These are phyloP conservation scores for Telopea speciosissima DNA, from an alignment of 177 flowering plant species.

Conservation along the genomic window DNA sequence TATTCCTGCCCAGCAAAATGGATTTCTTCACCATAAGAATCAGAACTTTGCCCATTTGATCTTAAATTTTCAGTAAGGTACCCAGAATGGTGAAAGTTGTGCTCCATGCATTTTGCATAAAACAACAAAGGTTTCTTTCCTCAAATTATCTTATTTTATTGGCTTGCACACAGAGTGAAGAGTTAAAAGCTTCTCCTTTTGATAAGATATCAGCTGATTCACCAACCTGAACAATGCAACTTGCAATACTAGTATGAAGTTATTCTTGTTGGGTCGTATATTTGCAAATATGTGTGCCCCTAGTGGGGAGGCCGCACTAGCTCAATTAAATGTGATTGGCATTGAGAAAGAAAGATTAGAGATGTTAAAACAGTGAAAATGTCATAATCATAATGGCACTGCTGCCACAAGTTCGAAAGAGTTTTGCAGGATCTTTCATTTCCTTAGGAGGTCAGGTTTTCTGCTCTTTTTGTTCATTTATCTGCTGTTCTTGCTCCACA, in stretches of 20 bases:
- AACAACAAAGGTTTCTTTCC: constrained; percentile 51
- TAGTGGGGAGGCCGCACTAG: no score
- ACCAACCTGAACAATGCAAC: no score
- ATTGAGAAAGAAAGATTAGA: constrained; percentile 55
- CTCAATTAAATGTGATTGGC: constrained; percentile 18
- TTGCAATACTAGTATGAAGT: no score
- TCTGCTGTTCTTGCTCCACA: not conserved
- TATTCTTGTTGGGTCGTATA: no score
- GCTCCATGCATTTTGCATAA: constrained; percentile 92
- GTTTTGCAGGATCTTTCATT: constrained; percentile 18
- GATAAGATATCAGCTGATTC: no score
- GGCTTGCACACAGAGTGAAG: no score
- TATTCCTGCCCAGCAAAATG: constrained; percentile 3
- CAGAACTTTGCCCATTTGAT: constrained; percentile 8
- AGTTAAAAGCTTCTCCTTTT: no score
- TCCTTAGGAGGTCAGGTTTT: constrained; percentile 11
- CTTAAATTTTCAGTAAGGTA: constrained; percentile 16
- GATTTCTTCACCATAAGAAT: constrained; percentile 9
- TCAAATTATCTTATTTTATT: constrained; percentile 29
- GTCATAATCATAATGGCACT: constrained; percentile 99
- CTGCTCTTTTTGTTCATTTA: not conserved
- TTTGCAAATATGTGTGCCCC: no score
- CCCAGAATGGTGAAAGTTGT: constrained; percentile 49
- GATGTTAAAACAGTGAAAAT: constrained; percentile 76
- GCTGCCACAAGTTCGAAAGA: constrained; percentile 68